These are phyloP conservation scores for Astragalus glycyphyllos DNA, from an alignment of 306 rosid species.

Conservation along the genomic window DNA sequence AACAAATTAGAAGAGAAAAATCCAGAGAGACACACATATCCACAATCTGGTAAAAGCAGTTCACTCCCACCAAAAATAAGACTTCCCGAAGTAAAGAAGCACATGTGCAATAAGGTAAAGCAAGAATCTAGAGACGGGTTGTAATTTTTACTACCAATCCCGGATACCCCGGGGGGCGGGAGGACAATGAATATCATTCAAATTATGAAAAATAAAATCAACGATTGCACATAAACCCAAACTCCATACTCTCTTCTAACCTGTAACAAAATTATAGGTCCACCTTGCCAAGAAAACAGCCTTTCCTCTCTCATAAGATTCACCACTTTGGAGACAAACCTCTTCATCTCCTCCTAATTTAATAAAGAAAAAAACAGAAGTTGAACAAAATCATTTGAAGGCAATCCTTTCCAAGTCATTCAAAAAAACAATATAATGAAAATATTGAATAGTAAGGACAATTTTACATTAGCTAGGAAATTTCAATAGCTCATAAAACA, in stretches of 20 bases:
- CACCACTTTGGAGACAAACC: constrained; percentile 87
- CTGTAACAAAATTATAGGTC: constrained; percentile 95
- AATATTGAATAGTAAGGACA: not conserved
- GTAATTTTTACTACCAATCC: constrained; percentile 39
- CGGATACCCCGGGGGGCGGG: constrained; percentile 36
- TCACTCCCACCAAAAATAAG: constrained; percentile 34
- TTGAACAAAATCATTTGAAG: constrained; percentile 32
- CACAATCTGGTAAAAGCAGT: constrained; percentile 37
- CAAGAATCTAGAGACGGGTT: constrained; percentile 26
- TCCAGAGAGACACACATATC: constrained; percentile 35
- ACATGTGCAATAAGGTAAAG: constrained; percentile 28
- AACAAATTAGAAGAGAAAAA: constrained; percentile 37
- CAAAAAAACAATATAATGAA: constrained; percentile 14
- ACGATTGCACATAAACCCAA: constrained; percentile 31
- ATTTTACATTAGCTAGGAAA: constrained; percentile 6
- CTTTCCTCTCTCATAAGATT: constrained; percentile 75
- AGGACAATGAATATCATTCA: constrained; percentile 30
- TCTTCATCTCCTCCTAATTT: constrained; percentile 85
- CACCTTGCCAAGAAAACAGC: constrained; percentile 97
- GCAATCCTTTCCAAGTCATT: constrained; percentile 36
- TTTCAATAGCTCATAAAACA: not conserved
- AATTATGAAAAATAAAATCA: constrained; percentile 33
- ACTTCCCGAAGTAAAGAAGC: constrained; percentile 24
- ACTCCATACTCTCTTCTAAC: constrained; percentile 50
- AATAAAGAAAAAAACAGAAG: not conserved